These are phyloP conservation scores for Fusarium sulawesiense DNA, from an alignment of 2,329 filamentous ascomycete species.

Conservation along the genomic window DNA sequence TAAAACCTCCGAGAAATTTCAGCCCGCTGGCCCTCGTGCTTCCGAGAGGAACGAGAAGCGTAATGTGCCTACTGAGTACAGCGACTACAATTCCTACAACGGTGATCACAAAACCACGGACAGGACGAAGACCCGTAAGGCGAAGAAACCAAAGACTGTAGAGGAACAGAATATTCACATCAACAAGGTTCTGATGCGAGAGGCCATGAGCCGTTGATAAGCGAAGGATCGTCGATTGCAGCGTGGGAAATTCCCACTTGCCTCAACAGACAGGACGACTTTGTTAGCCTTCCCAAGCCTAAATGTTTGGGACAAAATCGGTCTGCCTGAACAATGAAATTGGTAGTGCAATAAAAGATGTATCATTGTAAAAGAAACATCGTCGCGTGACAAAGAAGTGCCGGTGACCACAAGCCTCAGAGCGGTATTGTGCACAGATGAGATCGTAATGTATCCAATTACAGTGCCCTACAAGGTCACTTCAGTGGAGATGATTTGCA, in stretches of 20 bases:
- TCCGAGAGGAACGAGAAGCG: neutral
- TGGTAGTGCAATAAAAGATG: neutral
- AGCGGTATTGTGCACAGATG: neutral
- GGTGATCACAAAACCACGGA: rapidly evolving
- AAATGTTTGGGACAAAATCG: too few relatives aligned
- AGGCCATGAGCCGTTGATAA: neutral
- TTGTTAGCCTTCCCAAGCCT: rapidly evolving
- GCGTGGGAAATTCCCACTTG: neutral
- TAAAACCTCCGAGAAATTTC: neutral
- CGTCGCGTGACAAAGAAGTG: too few relatives aligned
- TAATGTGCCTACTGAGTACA: neutral
- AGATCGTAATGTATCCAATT: neutral
- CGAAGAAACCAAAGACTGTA: neutral
- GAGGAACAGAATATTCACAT: constrained; percentile 15
- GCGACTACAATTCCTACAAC: too few relatives aligned
- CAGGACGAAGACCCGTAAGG: neutral
- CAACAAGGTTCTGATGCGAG: constrained; percentile 8
- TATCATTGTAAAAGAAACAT: too few relatives aligned
- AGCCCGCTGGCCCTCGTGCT: rapidly evolving
- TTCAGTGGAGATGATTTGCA: neutral
- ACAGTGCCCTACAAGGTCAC: too few relatives aligned
- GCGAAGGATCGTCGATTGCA: neutral
- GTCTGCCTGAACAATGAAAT: neutral
- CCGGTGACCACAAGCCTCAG: neutral
- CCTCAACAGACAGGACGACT: neutral